Percentiles rank a stretch among this genome's conserved stretches.
phyloP scores from a whole-genome alignment of 139 green algal species.

The Picochlorum sp. region DNA sequence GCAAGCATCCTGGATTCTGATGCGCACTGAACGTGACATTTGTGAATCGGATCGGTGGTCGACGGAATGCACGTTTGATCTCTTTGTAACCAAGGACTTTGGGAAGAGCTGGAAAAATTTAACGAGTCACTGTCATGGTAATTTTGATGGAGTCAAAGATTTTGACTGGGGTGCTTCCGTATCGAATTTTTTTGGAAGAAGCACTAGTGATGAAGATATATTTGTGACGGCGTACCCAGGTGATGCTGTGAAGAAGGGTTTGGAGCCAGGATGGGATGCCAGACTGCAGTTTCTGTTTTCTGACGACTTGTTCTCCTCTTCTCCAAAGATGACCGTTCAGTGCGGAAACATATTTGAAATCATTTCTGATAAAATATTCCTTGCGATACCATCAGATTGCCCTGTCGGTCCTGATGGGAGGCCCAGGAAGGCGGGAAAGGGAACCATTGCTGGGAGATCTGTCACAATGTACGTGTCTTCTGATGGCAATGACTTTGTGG shows the following conservation, averaged over 20 bases:
- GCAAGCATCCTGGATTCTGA: constrained; percentile 33
- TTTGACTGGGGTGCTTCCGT: constrained; percentile 82
- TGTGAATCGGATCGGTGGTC: constrained; percentile 16
- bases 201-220: constrained; percentile 48
- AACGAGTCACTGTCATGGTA: constrained; percentile 48
- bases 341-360: constrained; percentile 94
- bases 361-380: constrained; percentile 48
- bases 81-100: constrained; percentile 59
- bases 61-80: constrained; percentile 43
- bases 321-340: constrained; percentile 40
- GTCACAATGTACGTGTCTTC: constrained; percentile 39
- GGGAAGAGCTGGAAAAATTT: constrained; percentile 65
- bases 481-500: constrained; percentile 43
- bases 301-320: constrained; percentile 58
- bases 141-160: constrained; percentile 75
- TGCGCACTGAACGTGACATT: constrained; percentile 21
- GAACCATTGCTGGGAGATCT: constrained; percentile 14
- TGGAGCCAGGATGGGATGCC: constrained; percentile 66
- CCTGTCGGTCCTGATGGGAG: constrained; percentile 50
- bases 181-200: constrained; percentile 11
- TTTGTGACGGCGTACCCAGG: constrained; percentile 73
- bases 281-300: constrained; percentile 78
- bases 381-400: constrained; percentile 64
- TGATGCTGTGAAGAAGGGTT: background rate
- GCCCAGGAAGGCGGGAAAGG: constrained; percentile 12